phyloP scores from a whole-genome alignment of 2,329 filamentous ascomycete species.

The Rhynchosporium agropyri region DNA sequence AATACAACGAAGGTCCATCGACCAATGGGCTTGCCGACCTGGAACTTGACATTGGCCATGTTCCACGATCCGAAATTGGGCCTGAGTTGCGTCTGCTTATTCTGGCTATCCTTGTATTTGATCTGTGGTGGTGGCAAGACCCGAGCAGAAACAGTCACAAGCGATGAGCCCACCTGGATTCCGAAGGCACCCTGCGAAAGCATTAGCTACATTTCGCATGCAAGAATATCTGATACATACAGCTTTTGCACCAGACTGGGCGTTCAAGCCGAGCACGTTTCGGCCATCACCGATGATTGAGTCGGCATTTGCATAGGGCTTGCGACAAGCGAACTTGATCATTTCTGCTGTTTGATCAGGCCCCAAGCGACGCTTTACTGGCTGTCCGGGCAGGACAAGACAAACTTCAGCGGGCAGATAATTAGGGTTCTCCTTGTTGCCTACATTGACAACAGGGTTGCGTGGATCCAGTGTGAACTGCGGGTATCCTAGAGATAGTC shows the following conservation, averaged over 20 bases:
- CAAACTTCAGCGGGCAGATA: slow-evolving; percentile 72
- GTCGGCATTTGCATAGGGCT: slow-evolving; percentile 65
- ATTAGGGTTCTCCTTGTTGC: slow-evolving; percentile 56
- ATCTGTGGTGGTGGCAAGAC: slow-evolving; percentile 65
- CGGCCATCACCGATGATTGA: slow-evolving; percentile 65
- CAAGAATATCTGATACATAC: slow-evolving; percentile 21
- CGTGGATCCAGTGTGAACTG: slow-evolving; percentile 51
- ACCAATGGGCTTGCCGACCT: slow-evolving; percentile 51
- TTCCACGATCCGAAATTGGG: slow-evolving; percentile 69
- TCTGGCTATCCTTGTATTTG: slow-evolving; percentile 51
- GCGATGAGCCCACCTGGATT: slow-evolving; percentile 55
- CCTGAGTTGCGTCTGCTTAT: slow-evolving; percentile 32
- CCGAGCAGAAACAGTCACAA: slow-evolving; percentile 74
- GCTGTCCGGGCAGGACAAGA: slow-evolving; percentile 64
- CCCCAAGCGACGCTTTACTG: slow-evolving; percentile 60
- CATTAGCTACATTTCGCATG: slow-evolving; percentile 6
- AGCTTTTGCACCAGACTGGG: slow-evolving; percentile 45
- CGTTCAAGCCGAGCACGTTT: slow-evolving; percentile 59
- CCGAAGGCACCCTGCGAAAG: slow-evolving; percentile 54
- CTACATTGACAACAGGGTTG: slow-evolving; percentile 67
- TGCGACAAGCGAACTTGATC: slow-evolving; percentile 72
- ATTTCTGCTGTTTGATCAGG: slow-evolving; percentile 66
- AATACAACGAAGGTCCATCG: slow-evolving; percentile 49
- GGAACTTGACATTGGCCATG: slow-evolving; percentile 60
- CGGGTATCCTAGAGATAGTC: slow-evolving; percentile 52